Percentiles rank a stretch among this genome's conserved stretches.
phyloP scores from a whole-genome alignment of 805 yeast species.

The Spathaspora sp. region DNA sequence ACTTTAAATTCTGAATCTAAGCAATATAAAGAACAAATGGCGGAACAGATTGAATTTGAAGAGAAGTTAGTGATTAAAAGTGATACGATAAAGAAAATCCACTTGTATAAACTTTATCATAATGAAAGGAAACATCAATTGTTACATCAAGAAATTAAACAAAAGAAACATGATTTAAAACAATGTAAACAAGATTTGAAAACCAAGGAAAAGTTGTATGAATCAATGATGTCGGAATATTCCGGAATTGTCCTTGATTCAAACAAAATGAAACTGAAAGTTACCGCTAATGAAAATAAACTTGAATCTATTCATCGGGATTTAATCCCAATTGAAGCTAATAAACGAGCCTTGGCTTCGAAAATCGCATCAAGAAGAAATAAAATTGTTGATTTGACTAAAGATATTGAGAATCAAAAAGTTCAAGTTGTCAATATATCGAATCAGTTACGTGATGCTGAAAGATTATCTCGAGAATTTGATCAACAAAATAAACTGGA shows the following conservation, averaged over 20 bases:
- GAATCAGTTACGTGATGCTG: constrained; percentile 46
- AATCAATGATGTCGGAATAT: constrained; percentile 33
- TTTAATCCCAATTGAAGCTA: constrained; percentile 61
- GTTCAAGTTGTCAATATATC: constrained; percentile 37
- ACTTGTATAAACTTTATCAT: constrained; percentile 65
- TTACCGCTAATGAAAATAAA: constrained; percentile 32
- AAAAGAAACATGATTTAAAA: constrained; percentile 35
- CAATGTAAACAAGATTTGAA: constrained; percentile 24
- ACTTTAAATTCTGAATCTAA: constrained; percentile 68
- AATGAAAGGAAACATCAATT: constrained; percentile 42
- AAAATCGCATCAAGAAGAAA: constrained; percentile 45
- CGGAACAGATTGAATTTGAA: constrained; percentile 67
- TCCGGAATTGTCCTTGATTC: constrained; percentile 43
- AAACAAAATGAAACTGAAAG: constrained; percentile 36
- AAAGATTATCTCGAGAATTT: constrained; percentile 26
- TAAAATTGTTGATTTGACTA: constrained; percentile 46
- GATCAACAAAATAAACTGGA: constrained; percentile 10
- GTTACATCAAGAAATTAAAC: constrained; percentile 27
- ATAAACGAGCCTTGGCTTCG: constrained; percentile 43
- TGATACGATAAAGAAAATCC: constrained; percentile 43
- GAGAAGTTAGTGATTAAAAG: constrained; percentile 47
- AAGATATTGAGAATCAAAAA: constrained; percentile 53
- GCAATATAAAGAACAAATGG: constrained; percentile 72
- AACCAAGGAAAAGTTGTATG: constrained; percentile 23
- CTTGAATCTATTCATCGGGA: constrained; percentile 45